Evolutionary conservation across 306 rosid genomes (phyloP).

Genomic region (Prunus dulcis): DNA sequence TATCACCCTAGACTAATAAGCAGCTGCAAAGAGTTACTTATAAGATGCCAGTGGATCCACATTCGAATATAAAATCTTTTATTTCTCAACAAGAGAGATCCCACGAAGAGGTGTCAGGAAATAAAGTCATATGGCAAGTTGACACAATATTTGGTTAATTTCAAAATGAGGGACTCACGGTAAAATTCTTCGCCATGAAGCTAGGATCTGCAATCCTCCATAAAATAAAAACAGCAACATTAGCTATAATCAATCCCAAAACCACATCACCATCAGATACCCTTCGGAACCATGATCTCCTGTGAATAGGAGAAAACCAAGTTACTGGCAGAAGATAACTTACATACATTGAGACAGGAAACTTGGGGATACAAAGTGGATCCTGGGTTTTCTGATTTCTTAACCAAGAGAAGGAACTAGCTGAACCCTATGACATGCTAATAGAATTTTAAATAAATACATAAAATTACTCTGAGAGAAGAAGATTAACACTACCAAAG

Average conservation of each 20-base stretch:
- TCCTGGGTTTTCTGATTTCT: not conserved
- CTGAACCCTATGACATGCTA: not conserved
- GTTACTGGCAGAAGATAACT: constrained; percentile 12
- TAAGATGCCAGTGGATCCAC: not conserved
- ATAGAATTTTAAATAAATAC: too few relatives aligned
- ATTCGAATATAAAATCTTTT: not conserved
- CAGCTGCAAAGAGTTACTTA: not conserved
- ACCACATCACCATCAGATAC: constrained; percentile 44
- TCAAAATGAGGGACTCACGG: constrained; percentile 49
- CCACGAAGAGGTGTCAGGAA: not conserved
- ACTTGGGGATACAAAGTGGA: not conserved
- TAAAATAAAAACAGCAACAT: constrained; percentile 62
- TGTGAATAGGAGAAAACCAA: constrained; percentile 36
- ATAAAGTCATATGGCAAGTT: constrained; percentile 1
- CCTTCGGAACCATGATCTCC: constrained; percentile 58
- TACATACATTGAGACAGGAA: not conserved
- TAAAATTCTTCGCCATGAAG: constrained; percentile 73
- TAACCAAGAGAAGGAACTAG: not conserved
- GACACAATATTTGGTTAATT: constrained; percentile 15
- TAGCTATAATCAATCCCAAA: constrained; percentile 70
- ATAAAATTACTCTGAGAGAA: too few relatives aligned
- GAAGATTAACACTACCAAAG: not conserved
- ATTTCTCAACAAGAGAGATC: constrained; percentile 8
- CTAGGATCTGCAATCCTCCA: constrained; percentile 51
- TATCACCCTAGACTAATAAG: constrained; percentile 15